Percentiles rank a stretch among this genome's conserved stretches.
These are phyloP conservation scores for Wolfiporia cocos DNA, from an alignment of 1,284 basidiomycete species.

Conservation along the genomic window DNA sequence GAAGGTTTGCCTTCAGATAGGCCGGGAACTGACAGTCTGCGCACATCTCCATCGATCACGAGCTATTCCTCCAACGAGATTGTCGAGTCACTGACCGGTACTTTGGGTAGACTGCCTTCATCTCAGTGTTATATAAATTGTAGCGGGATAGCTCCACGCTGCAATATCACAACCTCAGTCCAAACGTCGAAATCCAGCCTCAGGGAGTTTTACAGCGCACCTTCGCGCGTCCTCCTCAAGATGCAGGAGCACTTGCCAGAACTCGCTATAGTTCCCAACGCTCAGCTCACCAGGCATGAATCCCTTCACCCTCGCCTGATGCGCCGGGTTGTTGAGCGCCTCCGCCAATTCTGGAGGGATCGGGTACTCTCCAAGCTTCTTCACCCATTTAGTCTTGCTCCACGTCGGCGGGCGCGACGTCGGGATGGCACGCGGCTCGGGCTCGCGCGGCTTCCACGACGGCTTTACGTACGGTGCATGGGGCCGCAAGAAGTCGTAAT, in stretches of 20 bases:
- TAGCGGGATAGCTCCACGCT: too few species aligned
- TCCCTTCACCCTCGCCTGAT: slow-evolving; percentile 11
- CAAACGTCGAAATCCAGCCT: too few species aligned
- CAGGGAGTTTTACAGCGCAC: too few species aligned
- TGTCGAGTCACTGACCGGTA: neutral
- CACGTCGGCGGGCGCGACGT: slow-evolving; percentile 9
- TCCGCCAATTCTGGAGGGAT: neutral
- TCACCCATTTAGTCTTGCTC: slow-evolving; percentile 1
- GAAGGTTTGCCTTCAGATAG: slow-evolving; percentile 38
- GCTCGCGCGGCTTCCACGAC: slow-evolving; percentile 4
- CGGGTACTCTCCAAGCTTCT: neutral
- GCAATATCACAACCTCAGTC: too few species aligned
- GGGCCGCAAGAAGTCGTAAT: slow-evolving; percentile 21
- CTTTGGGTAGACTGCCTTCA: neutral
- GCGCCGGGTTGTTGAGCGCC: slow-evolving; percentile 3
- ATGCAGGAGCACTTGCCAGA: too few species aligned
- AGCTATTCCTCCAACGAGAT: neutral
- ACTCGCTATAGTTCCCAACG: slow-evolving; percentile 30
- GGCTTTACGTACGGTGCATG: slow-evolving; percentile 20
- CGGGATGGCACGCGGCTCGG: neutral
- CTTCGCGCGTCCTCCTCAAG: too few species aligned
- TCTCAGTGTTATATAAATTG: too few species aligned
- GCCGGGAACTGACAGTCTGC: slow-evolving; percentile 52
- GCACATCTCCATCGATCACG: neutral
- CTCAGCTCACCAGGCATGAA: slow-evolving; percentile 36